phyloP scores from a whole-genome alignment of 305 asterid species.

The Fraxinus xanthoxyloides region DNA sequence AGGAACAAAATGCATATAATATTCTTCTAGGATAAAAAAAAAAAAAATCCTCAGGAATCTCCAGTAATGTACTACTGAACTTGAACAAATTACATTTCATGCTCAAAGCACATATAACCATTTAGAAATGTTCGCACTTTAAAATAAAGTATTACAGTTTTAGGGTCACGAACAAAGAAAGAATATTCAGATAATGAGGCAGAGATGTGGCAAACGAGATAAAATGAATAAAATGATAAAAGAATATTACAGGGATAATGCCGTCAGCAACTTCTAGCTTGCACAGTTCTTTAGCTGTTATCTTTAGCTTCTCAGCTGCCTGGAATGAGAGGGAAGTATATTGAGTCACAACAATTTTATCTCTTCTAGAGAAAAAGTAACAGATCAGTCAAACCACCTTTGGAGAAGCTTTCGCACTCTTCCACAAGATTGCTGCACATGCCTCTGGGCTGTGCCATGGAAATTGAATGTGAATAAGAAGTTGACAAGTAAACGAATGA shows the following conservation, averaged over 20 bases:
- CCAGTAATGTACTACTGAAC: not conserved
- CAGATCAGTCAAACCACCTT: conserved; percentile 49
- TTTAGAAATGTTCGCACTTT: not conserved
- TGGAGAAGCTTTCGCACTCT: conserved; percentile 80
- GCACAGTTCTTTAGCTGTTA: conserved; percentile 71
- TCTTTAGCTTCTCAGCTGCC: conserved; percentile 94
- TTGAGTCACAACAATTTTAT: conserved; percentile 20
- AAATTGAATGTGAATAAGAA: conserved; percentile 2
- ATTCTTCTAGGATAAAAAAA: not conserved
- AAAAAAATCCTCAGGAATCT: not conserved
- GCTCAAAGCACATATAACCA: conserved; percentile 10
- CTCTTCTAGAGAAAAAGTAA: not conserved
- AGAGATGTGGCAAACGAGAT: not conserved
- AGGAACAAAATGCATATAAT: not conserved
- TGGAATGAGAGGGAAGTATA: conserved; percentile 40
- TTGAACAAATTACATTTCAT: conserved; percentile 3
- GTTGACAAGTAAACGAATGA: not conserved
- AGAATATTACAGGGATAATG: conserved; percentile 71
- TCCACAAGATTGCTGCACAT: conserved; percentile 95
- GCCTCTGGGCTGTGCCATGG: conserved; percentile 87
- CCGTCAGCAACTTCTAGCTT: conserved; percentile 70
- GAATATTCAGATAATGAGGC: not conserved
- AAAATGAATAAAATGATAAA: conserved; percentile 19
- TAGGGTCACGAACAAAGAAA: not conserved
- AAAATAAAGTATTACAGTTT: not conserved